Base-by-base conservation (phyloP, 2,329 filamentous ascomycete species). In the Calcarisporium arbuscula region DNA sequence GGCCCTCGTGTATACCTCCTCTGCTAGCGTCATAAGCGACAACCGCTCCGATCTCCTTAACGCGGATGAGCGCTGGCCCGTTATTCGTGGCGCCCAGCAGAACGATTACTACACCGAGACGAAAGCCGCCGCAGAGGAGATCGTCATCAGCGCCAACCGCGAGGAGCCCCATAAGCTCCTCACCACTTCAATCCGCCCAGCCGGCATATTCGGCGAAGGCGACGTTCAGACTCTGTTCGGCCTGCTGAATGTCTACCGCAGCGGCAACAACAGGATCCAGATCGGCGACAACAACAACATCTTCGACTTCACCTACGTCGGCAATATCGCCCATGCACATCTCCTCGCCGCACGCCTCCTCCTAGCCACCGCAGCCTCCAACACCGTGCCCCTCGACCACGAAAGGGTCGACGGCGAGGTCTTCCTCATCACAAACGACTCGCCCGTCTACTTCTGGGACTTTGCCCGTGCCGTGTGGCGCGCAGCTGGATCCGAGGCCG, bases 361-460 rank as follows among this genome's bases (percentile, higher is more conserved):
- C 27, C 70, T 92, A 30, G 67, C 70, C 35, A 80, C 77, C 34
- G 50, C 55, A 2, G 61, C 69, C 39, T 64, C 72, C n/a, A 60
- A 67, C 35, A 79, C 74, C 15, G 68, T 70, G 0, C 79, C 79
- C n/a, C 70, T 85, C 23, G 77, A 84, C 60, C 64, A 78, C 60
- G 82, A 87, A 64, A 72, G 72, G 39, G 78, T 89, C 32, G 85
- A 89, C 55, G 92, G 90, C 39, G 81, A 95, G 58, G 80, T 80
- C 32, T 90, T 96, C 66, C 80, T 95, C 63, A 77, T 96, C 52
- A 92, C 87, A 38, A 96, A 96, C 58, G 85, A 88, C 60, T 70
- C 78, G 47, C 90, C 90, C 5, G 70, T 94, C 15, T 90, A 90
- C 57, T 94, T 95, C 61, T 94, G 92, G 79, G 87, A 94, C 60